phyloP scores from a whole-genome alignment of 495 filamentous ascomycete species.

The Trichoderma parareesei region DNA sequence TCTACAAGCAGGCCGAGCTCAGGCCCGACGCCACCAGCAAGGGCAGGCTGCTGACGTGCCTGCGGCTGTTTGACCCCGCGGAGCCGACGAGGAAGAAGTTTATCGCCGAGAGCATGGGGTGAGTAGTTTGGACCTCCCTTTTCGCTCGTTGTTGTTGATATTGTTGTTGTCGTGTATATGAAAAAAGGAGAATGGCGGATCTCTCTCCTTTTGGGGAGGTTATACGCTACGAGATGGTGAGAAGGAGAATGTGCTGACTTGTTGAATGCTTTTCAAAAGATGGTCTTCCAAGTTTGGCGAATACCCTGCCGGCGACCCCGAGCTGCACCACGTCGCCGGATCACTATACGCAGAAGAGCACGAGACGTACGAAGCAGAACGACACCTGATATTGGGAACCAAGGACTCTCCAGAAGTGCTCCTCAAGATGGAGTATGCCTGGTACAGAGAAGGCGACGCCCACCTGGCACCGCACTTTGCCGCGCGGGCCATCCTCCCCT shows the following conservation, averaged over 20 bases:
- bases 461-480: constrained; percentile 86
- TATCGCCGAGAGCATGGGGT: constrained; percentile 78
- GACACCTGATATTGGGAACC: constrained; percentile 82
- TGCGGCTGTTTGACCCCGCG: constrained; percentile 70
- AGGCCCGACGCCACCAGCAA: constrained; percentile 59
- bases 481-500: constrained; percentile 84
- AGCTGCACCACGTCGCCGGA: constrained; percentile 89
- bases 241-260: background rate
- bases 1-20: constrained; percentile 75
- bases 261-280: constrained; percentile 25
- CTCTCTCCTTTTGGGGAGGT: too few relatives aligned
- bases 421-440: constrained; percentile 76
- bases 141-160: background rate
- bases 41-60: constrained; percentile 48
- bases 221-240: background rate
- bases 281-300: constrained; percentile 84
- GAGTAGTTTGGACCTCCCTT: constrained; percentile 21
- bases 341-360: constrained; percentile 83
- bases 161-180: constrained; percentile 8
- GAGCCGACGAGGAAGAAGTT: constrained; percentile 90
- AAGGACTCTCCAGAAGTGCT: constrained; percentile 78
- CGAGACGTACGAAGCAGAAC: constrained; percentile 86
- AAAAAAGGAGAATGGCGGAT: too few relatives aligned
- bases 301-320: constrained; percentile 86
- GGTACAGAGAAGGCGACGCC: constrained; percentile 83